These are phyloP conservation scores for Termitomyces sp. DNA, from an alignment of 768 basidiomycete species.

Conservation along the genomic window DNA sequence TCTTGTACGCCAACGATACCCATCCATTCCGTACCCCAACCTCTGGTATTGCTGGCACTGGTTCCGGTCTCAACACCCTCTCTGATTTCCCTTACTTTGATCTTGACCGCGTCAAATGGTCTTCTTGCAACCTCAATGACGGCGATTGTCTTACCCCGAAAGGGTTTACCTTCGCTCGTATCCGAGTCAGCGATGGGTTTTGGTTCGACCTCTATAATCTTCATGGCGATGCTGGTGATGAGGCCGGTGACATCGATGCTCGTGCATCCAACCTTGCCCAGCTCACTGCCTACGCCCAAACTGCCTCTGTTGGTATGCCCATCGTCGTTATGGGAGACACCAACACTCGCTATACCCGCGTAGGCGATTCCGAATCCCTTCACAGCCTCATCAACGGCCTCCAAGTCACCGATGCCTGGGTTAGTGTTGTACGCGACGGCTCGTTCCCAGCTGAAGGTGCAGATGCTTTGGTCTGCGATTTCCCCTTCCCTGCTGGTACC, in stretches of 20 bases:
- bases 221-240: conserved; percentile 32
- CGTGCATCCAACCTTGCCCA: conserved; percentile 30
- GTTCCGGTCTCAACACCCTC: conserved; percentile 33
- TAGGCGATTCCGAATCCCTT: conserved; percentile 24
- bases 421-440: conserved; percentile 22
- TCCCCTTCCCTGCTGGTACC: conserved; percentile 28
- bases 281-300: conserved; percentile 22
- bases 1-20: conserved; percentile 29
- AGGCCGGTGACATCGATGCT: conserved; percentile 27
- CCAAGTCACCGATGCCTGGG: conserved; percentile 28
- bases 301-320: conserved; percentile 28
- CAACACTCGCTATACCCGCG: conserved; percentile 31
- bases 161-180: conserved; percentile 34
- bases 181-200: conserved; percentile 25
- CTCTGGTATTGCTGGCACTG: conserved; percentile 30
- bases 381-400: conserved; percentile 18
- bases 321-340: conserved; percentile 36
- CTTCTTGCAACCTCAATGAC: conserved; percentile 23
- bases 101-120: conserved; percentile 27
- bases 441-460: conserved; percentile 23
- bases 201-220: conserved; percentile 36
- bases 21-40: conserved; percentile 34
- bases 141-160: conserved; percentile 36
- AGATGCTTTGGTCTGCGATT: conserved; percentile 24
- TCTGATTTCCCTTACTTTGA: conserved; percentile 31